Percentiles rank a stretch among this genome's conserved stretches.
Evolutionary conservation across 2,329 filamentous ascomycete genomes (phyloP).

Genomic region (Aspergillus intermedius): DNA sequence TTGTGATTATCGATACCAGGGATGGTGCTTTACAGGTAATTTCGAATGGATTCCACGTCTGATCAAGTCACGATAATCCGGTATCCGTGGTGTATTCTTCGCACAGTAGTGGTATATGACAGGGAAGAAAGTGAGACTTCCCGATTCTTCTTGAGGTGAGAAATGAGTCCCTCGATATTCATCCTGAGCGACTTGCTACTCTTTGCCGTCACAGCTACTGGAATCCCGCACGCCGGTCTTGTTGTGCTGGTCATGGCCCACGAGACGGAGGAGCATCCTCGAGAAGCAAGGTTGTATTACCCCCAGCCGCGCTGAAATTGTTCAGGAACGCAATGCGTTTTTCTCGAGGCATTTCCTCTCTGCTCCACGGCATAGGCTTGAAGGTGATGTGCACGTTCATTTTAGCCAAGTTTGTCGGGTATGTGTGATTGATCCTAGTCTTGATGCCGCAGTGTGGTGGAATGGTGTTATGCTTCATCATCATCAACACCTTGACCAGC

Average conservation of each 20-base stretch:
- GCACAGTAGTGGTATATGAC: slow-evolving; percentile 60
- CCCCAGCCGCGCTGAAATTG: slow-evolving; percentile 64
- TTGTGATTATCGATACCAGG: slow-evolving; percentile 18
- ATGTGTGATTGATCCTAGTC: slow-evolving; percentile 28
- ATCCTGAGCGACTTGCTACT: slow-evolving; percentile 33
- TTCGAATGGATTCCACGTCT: slow-evolving; percentile 21
- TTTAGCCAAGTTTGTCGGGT: slow-evolving; percentile 27
- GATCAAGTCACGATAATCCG: slow-evolving; percentile 27
- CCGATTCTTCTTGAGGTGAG: slow-evolving; percentile 45
- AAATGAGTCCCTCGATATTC: slow-evolving; percentile 50
- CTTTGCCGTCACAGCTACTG: slow-evolving; percentile 53
- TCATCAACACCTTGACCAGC: slow-evolving; percentile 58
- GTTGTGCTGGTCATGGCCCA: slow-evolving; percentile 12
- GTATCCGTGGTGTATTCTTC: slow-evolving; percentile 36
- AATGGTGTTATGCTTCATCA: slow-evolving; percentile 58
- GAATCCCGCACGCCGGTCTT: slow-evolving; percentile 32
- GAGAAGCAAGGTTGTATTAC: slow-evolving; percentile 59
- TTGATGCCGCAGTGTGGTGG: slow-evolving; percentile 65
- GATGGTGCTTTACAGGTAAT: slow-evolving; percentile 16
- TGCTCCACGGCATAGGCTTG: slow-evolving; percentile 34
- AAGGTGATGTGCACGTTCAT: slow-evolving; percentile 35
- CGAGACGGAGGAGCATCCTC: slow-evolving; percentile 48
- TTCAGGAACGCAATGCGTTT: slow-evolving; percentile 48
- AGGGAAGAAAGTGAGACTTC: slow-evolving; percentile 31
- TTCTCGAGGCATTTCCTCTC: slow-evolving; percentile 14